Evolutionary conservation across 2,329 filamentous ascomycete genomes (phyloP).

Genomic region (Ploettnerulaceae sp.): DNA sequence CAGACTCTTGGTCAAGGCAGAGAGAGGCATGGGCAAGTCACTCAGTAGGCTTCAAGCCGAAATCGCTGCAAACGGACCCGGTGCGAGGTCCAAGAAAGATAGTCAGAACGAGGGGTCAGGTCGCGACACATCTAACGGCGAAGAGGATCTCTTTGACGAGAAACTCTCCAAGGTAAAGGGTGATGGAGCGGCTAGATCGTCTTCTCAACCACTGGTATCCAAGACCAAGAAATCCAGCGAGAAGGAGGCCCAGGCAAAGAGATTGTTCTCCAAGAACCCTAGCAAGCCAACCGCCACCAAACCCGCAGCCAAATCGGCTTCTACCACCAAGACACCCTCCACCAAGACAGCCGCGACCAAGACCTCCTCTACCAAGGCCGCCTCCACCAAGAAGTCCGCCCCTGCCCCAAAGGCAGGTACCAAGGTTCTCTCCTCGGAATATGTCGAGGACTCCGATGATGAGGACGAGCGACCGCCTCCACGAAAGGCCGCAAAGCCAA

Average conservation of each 20-base stretch:
- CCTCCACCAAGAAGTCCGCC: constrained; percentile 11
- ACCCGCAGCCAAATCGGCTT: too few species aligned
- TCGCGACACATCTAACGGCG: constrained; percentile 35
- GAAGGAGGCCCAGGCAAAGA: constrained; percentile 52
- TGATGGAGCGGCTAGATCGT: constrained; percentile 46
- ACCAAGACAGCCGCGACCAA: constrained; percentile 7
- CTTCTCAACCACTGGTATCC: constrained; percentile 45
- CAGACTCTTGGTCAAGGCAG: constrained; percentile 51
- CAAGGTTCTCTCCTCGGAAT: constrained; percentile 31
- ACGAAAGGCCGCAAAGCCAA: constrained; percentile 33
- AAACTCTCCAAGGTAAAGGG: constrained; percentile 32
- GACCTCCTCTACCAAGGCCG: not conserved
- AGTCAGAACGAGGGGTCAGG: constrained; percentile 47
- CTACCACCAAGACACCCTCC: too few species aligned
- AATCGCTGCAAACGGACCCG: constrained; percentile 40
- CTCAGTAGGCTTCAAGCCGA: constrained; percentile 57
- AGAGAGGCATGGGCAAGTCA: constrained; percentile 55
- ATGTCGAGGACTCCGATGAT: constrained; percentile 32
- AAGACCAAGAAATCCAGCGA: constrained; percentile 55
- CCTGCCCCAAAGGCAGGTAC: constrained; percentile 23
- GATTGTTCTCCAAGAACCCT: constrained; percentile 40
- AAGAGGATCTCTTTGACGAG: constrained; percentile 35
- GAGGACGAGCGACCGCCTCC: constrained; percentile 20
- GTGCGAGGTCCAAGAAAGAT: constrained; percentile 45
- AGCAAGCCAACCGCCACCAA: constrained; percentile 10